A percentile compares a stretch with the other conserved stretches of the same genome.
These are phyloP conservation scores for Phlyctochytrium planicorne DNA, from an alignment of 192 early-diverging fungal species.

Conservation along the genomic window DNA sequence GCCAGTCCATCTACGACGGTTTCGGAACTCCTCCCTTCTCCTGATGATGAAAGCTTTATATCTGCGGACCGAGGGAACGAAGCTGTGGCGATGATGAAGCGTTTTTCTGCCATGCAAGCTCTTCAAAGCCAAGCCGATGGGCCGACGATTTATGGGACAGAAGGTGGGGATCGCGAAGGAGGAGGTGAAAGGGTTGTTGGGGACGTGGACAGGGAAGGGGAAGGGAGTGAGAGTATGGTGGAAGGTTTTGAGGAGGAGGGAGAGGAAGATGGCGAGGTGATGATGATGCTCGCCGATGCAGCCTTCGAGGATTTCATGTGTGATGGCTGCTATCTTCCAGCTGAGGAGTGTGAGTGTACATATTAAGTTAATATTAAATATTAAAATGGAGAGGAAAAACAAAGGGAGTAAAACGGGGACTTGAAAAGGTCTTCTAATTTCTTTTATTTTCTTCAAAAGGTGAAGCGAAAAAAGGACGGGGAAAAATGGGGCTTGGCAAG, in stretches of 20 bases:
- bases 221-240: constrained; percentile 7
- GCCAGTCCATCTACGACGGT: neutral
- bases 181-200: constrained; percentile 10
- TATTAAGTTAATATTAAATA: too few relatives aligned
- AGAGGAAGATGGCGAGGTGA: constrained; percentile 5
- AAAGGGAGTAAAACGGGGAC: too few relatives aligned
- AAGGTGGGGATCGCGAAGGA: constrained; percentile 6
- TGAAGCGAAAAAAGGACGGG: too few relatives aligned
- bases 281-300: neutral
- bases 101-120: constrained; percentile 20
- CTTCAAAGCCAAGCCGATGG: constrained; percentile 3
- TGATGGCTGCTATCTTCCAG: constrained; percentile 23
- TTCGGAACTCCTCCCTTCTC: neutral
- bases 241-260: neutral
- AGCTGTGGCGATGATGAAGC: constrained; percentile 37
- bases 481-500: too few relatives aligned
- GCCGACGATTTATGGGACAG: neutral
- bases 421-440: too few relatives aligned
- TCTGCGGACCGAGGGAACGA: constrained; percentile 11
- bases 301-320: constrained; percentile 3
- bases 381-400: too few relatives aligned
- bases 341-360: constrained; percentile 23
- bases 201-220: neutral
- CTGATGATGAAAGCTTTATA: constrained; percentile 1
- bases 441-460: too few relatives aligned